Evolutionary conservation across 140 eudicot species (phyloP).

Genomic region (Stevia rebaudiana): DNA sequence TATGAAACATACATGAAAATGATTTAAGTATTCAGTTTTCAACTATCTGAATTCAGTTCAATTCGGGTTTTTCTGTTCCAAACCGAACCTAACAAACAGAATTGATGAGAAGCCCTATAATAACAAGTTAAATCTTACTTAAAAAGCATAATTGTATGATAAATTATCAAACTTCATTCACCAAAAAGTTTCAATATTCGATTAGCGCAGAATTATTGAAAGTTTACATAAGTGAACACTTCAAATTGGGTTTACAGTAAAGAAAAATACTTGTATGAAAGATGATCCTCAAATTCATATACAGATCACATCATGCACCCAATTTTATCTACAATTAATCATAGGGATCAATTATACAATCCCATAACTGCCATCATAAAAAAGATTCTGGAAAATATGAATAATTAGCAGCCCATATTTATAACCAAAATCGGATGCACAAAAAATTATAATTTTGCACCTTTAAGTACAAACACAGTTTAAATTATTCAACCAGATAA

Average conservation of each 20-base stretch:
- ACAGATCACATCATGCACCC: conserved; percentile 13
- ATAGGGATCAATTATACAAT: neutral
- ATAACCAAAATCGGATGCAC: neutral
- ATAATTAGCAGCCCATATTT: neutral
- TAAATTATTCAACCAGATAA: neutral
- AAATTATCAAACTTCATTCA: neutral
- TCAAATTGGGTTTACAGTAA: neutral
- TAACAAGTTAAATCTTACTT: neutral
- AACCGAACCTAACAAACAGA: too few relatives aligned
- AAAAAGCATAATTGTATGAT: neutral
- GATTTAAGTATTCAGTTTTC: too few relatives aligned
- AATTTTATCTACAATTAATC: conserved; percentile 1
- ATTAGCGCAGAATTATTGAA: neutral
- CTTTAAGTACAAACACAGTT: neutral
- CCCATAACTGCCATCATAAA: neutral
- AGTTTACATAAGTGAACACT: neutral
- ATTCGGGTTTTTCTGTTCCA: too few relatives aligned
- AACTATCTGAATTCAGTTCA: too few relatives aligned
- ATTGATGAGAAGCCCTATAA: too few relatives aligned
- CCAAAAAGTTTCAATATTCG: neutral
- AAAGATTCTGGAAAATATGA: neutral
- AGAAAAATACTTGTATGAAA: neutral
- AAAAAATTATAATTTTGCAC: conserved; percentile 2
- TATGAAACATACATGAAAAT: neutral
- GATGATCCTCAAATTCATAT: neutral